phyloP scores from a whole-genome alignment of 306 rosid species.

The Prinsepia uniflora region DNA sequence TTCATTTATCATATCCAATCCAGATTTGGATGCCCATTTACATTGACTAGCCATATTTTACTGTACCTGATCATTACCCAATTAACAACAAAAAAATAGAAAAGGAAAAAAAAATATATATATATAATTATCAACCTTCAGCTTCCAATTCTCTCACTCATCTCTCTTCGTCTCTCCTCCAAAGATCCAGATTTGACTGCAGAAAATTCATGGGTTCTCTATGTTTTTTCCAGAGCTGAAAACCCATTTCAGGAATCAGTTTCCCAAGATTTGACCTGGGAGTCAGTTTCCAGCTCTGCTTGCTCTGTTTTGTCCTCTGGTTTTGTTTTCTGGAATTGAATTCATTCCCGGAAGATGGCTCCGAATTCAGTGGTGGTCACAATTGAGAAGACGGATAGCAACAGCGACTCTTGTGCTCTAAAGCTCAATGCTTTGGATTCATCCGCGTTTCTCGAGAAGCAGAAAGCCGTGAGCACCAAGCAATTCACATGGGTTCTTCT shows the following conservation, averaged over 20 bases:
- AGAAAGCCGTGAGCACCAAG: conserved; percentile 60
- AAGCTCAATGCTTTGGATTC: conserved; percentile 52
- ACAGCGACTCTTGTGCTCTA: conserved; percentile 22
- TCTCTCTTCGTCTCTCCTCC: conserved; percentile 11
- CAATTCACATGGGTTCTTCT: conserved; percentile 87
- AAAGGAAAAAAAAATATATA: not conserved
- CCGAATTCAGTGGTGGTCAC: conserved; percentile 56
- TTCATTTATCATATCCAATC: conserved; percentile 10
- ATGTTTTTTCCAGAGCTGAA: conserved; percentile 21
- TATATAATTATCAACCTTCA: conserved; percentile 3
- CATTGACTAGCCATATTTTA: not conserved
- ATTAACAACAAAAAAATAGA: not conserved
- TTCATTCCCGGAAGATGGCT: conserved; percentile 48
- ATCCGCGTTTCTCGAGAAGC: conserved; percentile 54
- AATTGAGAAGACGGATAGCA: conserved; percentile 47
- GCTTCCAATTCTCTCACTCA: conserved; percentile 10
- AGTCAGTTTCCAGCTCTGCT: not conserved
- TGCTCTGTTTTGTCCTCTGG: not conserved
- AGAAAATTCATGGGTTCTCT: conserved; percentile 4
- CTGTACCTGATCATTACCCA: conserved; percentile 23
- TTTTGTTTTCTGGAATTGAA: not conserved
- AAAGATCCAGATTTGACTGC: conserved; percentile 17
- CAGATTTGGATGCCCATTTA: not conserved
- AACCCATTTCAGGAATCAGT: conserved; percentile 12
- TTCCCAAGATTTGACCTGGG: conserved; percentile 12